phyloP scores from a whole-genome alignment of 495 filamentous ascomycete genomes.

The Xylaria grammica region DNA sequence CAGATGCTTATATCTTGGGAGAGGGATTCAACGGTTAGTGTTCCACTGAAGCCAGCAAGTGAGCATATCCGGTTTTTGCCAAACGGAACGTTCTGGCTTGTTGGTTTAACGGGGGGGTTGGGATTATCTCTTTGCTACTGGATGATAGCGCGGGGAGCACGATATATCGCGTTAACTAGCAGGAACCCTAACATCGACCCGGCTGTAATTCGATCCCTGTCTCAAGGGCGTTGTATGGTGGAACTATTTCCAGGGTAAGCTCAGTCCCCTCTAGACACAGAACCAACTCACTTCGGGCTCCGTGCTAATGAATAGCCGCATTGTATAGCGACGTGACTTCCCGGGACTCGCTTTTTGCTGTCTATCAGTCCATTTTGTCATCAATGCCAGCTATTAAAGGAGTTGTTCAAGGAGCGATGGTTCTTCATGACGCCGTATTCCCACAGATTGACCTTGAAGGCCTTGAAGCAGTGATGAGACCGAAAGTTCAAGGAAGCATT shows the following conservation, averaged over 20 bases:
- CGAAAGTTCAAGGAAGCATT: conserved; percentile 43
- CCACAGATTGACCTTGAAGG: conserved; percentile 34
- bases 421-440: conserved; percentile 36
- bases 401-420: conserved; percentile 52
- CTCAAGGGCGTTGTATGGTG: conserved; percentile 22
- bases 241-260: conserved; percentile 47
- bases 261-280: conserved; percentile 1
- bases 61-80: conserved; percentile 15
- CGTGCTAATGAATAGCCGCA: neutral
- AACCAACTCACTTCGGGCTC: too few species aligned
- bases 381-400: conserved; percentile 51
- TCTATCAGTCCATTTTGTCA: conserved; percentile 18
- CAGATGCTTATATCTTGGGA: too few species aligned
- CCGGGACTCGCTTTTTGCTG: neutral
- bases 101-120: conserved; percentile 53
- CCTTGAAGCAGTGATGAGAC: conserved; percentile 19
- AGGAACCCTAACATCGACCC: conserved; percentile 42
- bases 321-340: neutral
- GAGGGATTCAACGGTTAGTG: too few species aligned
- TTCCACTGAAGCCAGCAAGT: too few species aligned
- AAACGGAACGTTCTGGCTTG: conserved; percentile 53
- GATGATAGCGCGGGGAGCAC: conserved; percentile 55
- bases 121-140: conserved; percentile 53
- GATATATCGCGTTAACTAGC: conserved; percentile 51
- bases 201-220: too few species aligned